These are phyloP conservation scores for Monilinia laxa DNA, from an alignment of 2,329 filamentous ascomycete species.

Conservation along the genomic window DNA sequence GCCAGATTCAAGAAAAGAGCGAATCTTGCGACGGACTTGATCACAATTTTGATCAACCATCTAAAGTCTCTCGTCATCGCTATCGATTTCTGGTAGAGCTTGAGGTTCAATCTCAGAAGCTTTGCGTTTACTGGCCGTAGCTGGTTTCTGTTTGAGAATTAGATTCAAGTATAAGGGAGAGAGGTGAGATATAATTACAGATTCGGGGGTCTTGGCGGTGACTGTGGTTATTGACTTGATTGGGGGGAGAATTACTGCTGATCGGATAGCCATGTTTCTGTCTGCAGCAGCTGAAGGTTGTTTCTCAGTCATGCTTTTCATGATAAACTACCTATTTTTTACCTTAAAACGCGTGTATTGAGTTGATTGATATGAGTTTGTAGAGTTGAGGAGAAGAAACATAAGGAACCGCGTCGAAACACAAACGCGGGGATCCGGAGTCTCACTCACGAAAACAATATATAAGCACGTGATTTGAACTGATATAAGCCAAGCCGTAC, in stretches of 20 bases:
- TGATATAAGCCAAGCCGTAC: background rate
- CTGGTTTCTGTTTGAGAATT: slow-evolving; percentile 5
- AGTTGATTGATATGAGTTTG: background rate
- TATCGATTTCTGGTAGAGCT: slow-evolving; percentile 25
- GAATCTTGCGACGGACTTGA: slow-evolving; percentile 46
- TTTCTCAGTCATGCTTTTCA: background rate
- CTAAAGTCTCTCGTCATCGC: slow-evolving; percentile 27
- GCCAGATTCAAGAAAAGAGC: slow-evolving; percentile 43
- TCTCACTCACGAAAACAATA: background rate
- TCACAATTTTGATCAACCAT: slow-evolving; percentile 36
- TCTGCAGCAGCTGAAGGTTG: slow-evolving; percentile 9
- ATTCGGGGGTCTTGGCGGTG: background rate
- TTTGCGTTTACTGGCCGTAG: slow-evolving; percentile 27
- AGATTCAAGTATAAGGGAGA: background rate
- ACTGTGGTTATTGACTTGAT: background rate
- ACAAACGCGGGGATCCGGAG: background rate
- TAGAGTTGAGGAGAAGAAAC: background rate
- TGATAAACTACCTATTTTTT: background rate
- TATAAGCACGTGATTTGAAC: background rate
- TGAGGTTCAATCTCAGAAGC: slow-evolving; percentile 23
- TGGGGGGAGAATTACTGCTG: background rate
- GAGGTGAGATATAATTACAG: background rate
- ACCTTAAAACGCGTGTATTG: background rate
- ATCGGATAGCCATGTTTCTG: background rate
- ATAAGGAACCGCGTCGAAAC: background rate